Conservation (phyloP, 495 filamentous ascomycete genomes). For the Podospora australis region DNA sequence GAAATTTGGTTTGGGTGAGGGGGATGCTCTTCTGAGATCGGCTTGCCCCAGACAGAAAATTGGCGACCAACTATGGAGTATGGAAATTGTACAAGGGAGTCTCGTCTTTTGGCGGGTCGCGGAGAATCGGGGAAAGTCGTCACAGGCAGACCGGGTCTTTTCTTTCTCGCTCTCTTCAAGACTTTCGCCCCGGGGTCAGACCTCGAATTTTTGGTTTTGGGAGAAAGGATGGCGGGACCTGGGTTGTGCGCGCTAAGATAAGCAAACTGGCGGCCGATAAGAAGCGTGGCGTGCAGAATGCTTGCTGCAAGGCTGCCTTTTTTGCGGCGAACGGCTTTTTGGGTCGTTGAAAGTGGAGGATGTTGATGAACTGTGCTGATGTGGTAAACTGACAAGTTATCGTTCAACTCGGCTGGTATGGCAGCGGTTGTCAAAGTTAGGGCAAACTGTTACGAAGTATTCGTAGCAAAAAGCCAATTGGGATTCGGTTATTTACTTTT, state of each 20-base stretch:
- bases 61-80: conserved; percentile 13
- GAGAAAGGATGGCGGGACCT: conserved; percentile 27
- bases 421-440: too few species aligned
- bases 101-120: conserved; percentile 11
- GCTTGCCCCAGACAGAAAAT: too few species aligned
- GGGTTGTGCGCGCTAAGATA: conserved; percentile 38
- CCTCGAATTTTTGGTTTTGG: conserved; percentile 34
- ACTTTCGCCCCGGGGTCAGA: conserved; percentile 8
- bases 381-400: too few species aligned
- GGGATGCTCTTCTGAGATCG: too few species aligned
- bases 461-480: too few species aligned
- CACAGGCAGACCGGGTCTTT: conserved; percentile 8
- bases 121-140: conserved; percentile 17
- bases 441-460: too few species aligned
- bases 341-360: neutral
- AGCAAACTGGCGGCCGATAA: too few species aligned
- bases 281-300: conserved; percentile 11
- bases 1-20: too few species aligned
- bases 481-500: too few species aligned
- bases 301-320: conserved; percentile 1
- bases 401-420: too few species aligned
- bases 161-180: conserved; percentile 14
- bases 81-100: conserved; percentile 10
- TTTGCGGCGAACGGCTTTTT: neutral
- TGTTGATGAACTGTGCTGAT: too few species aligned